These are phyloP conservation scores for Fusarium marasasianum DNA, from an alignment of 2,329 filamentous ascomycete genomes.

Conservation along the genomic window DNA sequence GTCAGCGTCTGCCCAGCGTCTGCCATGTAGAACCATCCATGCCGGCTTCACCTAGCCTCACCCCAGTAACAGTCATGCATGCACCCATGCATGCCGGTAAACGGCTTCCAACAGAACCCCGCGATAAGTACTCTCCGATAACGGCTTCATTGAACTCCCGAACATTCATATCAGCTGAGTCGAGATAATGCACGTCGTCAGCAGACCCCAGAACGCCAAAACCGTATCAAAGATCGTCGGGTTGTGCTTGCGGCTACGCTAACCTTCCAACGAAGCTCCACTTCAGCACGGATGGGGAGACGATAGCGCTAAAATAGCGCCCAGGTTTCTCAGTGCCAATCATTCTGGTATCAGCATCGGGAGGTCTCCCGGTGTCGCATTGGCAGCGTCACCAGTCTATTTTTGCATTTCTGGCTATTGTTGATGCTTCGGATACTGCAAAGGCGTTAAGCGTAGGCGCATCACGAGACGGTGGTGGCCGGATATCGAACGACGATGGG, in stretches of 20 bases:
- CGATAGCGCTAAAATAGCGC: background rate
- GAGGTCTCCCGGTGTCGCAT: background rate
- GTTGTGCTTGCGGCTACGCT: conserved; percentile 8
- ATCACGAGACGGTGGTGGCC: background rate
- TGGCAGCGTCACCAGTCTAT: background rate
- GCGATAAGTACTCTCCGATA: background rate
- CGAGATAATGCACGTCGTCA: background rate
- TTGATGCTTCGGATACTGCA: background rate
- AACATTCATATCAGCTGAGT: background rate
- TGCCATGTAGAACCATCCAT: background rate
- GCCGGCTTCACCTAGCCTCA: background rate
- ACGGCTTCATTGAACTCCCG: background rate
- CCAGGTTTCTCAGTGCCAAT: background rate
- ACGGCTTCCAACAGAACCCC: background rate
- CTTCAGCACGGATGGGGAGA: background rate
- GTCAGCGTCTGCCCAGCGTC: too few species aligned
- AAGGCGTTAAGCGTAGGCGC: background rate
- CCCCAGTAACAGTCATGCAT: background rate
- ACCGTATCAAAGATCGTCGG: background rate
- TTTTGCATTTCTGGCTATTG: background rate
- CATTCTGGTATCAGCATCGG: background rate
- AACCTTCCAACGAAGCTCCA: background rate
- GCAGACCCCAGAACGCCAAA: background rate
- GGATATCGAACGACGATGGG: background rate
- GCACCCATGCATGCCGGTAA: background rate